A percentile compares a stretch with the other conserved stretches of the same genome.
These are phyloP conservation scores for Evernia prunastri DNA, from an alignment of 495 filamentous ascomycete species.

Conservation along the genomic window DNA sequence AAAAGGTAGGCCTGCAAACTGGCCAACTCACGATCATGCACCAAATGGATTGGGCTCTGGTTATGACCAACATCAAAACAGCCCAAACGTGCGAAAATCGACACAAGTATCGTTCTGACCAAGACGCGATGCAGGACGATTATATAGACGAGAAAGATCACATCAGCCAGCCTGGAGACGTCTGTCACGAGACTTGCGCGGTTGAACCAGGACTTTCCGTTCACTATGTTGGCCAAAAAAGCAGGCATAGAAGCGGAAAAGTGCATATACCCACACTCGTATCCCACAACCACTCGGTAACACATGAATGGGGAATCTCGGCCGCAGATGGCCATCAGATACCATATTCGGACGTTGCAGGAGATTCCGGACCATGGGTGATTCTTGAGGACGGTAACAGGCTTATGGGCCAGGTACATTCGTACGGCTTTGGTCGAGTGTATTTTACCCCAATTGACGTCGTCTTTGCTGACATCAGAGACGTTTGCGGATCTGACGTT, in stretches of 20 bases:
- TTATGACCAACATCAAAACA: not conserved
- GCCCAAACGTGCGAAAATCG: not conserved
- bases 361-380: slow-evolving; percentile 2
- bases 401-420: slow-evolving; percentile 4
- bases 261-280: not conserved
- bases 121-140: not conserved
- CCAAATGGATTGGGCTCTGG: slow-evolving; percentile 3
- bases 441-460: not conserved
- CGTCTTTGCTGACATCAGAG: not conserved
- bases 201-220: not conserved
- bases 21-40: not conserved
- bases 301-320: not conserved
- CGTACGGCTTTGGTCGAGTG: not conserved
- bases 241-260: not conserved
- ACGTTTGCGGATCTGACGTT: not conserved
- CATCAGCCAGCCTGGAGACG: not conserved
- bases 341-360: slow-evolving; percentile 2
- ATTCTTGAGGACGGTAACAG: not conserved
- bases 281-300: not conserved
- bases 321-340: not conserved
- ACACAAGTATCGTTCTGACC: not conserved
- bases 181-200: not conserved
- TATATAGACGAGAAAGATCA: not conserved
- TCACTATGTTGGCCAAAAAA: not conserved
- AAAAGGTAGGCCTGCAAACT: too few relatives aligned